phyloP scores from a whole-genome alignment of 2,329 filamentous ascomycete species.

The Fusarium buxicola region DNA sequence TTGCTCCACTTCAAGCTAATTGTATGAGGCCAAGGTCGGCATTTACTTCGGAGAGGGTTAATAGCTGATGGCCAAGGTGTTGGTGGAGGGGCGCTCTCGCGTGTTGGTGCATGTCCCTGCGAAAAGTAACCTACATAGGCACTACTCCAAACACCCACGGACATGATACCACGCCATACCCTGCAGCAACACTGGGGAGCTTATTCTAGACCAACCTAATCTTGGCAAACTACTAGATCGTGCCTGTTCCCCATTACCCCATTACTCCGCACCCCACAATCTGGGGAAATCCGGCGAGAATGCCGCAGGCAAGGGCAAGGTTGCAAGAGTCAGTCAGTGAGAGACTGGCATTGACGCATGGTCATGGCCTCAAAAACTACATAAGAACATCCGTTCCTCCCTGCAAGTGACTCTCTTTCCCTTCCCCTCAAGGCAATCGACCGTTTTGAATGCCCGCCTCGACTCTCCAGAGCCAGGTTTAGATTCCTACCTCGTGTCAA shows the following conservation, averaged over 20 bases:
- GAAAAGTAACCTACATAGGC: neutral
- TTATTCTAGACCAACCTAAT: conserved; percentile 35
- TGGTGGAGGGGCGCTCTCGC: neutral
- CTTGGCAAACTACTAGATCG: conserved; percentile 19
- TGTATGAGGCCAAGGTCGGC: conserved; percentile 9
- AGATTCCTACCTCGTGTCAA: neutral
- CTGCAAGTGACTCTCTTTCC: neutral
- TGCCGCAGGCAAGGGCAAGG: conserved; percentile 1
- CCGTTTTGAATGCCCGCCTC: conserved; percentile 23
- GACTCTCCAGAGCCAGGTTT: neutral
- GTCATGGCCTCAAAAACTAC: conserved; percentile 3
- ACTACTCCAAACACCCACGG: conserved; percentile 14
- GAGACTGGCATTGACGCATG: conserved; percentile 7
- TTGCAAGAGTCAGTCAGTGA: neutral
- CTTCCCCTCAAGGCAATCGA: conserved; percentile 31
- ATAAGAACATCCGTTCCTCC: conserved; percentile 20
- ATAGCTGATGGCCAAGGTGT: conserved; percentile 3
- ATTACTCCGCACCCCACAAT: conserved; percentile 31
- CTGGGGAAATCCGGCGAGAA: conserved; percentile 22
- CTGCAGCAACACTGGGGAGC: neutral
- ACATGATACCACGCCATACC: neutral
- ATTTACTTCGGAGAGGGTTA: conserved; percentile 1
- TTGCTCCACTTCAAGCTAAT: neutral
- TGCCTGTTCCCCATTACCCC: conserved; percentile 1
- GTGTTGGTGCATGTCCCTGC: neutral